Evolutionary conservation across 2,329 filamentous ascomycete species (phyloP).

Genomic region (Simplicillium sp.): DNA sequence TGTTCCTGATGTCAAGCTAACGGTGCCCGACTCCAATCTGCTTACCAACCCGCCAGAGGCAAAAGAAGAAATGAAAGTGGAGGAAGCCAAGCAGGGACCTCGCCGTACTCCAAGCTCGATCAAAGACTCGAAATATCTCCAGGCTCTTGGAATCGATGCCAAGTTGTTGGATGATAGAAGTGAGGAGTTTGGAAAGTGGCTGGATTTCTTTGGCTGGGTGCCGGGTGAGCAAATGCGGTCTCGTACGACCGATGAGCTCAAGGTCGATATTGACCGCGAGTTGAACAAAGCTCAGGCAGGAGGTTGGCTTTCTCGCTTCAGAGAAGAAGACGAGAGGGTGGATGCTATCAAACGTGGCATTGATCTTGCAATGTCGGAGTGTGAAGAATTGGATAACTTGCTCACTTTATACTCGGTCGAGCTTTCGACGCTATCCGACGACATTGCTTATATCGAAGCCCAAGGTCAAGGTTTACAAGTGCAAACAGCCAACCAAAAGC

Average conservation of each 20-base stretch:
- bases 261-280: constrained; percentile 75
- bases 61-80: not conserved
- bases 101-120: constrained; percentile 56
- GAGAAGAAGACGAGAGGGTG: constrained; percentile 84
- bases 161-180: constrained; percentile 66
- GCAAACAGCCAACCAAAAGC: constrained; percentile 92
- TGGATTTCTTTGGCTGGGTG: constrained; percentile 85
- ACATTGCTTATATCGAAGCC: constrained; percentile 94
- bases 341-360: constrained; percentile 78
- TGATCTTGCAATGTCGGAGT: constrained; percentile 85
- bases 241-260: constrained; percentile 70
- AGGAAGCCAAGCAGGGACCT: constrained; percentile 33
- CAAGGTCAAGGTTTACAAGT: constrained; percentile 96
- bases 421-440: constrained; percentile 84
- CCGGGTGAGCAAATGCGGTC: constrained; percentile 64
- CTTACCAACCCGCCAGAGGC: not conserved
- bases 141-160: constrained; percentile 68
- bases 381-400: constrained; percentile 90
- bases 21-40: constrained; percentile 26
- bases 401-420: constrained; percentile 93
- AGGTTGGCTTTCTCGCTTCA: constrained; percentile 75
- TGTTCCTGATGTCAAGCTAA: constrained; percentile 51
- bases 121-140: constrained; percentile 70
- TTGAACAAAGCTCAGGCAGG: constrained; percentile 86
- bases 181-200: constrained; percentile 69